phyloP scores from a whole-genome alignment of 176 grass and related monocot species.

The Oryza australiensis region DNA sequence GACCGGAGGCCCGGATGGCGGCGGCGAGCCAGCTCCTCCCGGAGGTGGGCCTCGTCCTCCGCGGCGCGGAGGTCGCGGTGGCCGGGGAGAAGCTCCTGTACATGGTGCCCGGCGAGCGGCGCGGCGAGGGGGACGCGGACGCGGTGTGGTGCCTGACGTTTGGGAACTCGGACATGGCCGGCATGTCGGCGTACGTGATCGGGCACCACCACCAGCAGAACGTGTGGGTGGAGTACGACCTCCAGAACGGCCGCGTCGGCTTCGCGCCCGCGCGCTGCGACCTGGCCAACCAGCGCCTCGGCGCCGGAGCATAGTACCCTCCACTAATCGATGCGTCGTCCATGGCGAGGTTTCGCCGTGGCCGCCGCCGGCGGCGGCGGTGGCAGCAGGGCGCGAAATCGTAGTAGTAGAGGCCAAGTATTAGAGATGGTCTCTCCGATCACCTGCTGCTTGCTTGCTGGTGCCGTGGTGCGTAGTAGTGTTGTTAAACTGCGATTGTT shows the following conservation, averaged over 20 bases:
- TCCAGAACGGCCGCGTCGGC: constrained; percentile 64
- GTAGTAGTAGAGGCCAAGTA: constrained; percentile 28
- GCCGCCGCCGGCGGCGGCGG: neutral
- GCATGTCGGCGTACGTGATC: constrained; percentile 70
- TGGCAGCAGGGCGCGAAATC: constrained; percentile 39
- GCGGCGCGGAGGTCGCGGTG: constrained; percentile 61
- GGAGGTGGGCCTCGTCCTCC: constrained; percentile 53
- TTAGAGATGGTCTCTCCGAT: constrained; percentile 40
- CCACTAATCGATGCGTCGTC: neutral
- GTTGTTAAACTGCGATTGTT: constrained; percentile 1
- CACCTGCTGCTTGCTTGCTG: constrained; percentile 24
- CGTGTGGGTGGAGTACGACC: constrained; percentile 90
- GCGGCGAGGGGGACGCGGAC: constrained; percentile 31
- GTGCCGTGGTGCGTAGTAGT: too few species aligned
- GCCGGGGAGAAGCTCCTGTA: constrained; percentile 65
- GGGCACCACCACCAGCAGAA: constrained; percentile 92
- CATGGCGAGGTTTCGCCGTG: neutral
- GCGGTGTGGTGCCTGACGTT: constrained; percentile 89
- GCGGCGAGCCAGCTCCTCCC: constrained; percentile 30
- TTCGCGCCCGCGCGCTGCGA: constrained; percentile 63
- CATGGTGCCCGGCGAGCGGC: constrained; percentile 55
- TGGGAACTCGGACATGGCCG: constrained; percentile 73
- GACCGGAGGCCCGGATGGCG: constrained; percentile 18
- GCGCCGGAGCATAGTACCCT: neutral
- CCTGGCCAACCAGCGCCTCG: constrained; percentile 41